These are phyloP conservation scores for Ceratobasidium sp. DNA, from an alignment of 1,284 basidiomycete genomes.

Conservation along the genomic window DNA sequence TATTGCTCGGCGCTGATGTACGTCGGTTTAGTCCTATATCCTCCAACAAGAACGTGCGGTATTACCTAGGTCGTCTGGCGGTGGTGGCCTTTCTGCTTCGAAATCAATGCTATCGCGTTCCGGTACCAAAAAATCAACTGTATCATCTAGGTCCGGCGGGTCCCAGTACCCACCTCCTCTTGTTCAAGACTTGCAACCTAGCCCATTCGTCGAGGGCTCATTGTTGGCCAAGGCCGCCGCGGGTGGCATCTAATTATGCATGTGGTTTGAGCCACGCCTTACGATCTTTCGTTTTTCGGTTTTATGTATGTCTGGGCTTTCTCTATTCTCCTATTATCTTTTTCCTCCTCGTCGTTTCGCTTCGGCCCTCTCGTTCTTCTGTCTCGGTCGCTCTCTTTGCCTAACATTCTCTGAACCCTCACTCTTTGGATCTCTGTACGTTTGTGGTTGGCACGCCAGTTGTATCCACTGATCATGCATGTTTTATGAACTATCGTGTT, in stretches of 20 bases:
- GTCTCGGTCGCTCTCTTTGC: conserved; percentile 17
- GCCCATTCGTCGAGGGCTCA: conserved; percentile 43
- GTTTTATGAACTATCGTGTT: conserved; percentile 10
- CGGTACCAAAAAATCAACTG: conserved; percentile 40
- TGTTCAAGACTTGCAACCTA: conserved; percentile 18
- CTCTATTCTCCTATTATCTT: conserved; percentile 19
- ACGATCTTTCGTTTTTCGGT: conserved; percentile 35
- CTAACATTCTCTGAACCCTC: conserved; percentile 7
- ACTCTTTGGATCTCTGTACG: conserved; percentile 35
- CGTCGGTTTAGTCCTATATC: conserved; percentile 71
- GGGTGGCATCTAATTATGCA: background rate
- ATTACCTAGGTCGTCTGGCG: conserved; percentile 57
- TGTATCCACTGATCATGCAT: conserved; percentile 35
- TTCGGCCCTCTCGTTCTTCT: conserved; percentile 1
- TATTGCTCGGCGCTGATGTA: conserved; percentile 44
- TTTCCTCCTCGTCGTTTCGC: conserved; percentile 7
- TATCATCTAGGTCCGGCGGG: conserved; percentile 29
- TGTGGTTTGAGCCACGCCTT: conserved; percentile 17
- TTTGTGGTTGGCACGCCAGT: conserved; percentile 20
- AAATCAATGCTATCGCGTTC: conserved; percentile 36
- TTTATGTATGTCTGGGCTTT: conserved; percentile 4
- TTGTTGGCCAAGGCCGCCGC: conserved; percentile 42
- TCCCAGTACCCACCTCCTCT: conserved; percentile 10
- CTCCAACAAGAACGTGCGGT: conserved; percentile 79
- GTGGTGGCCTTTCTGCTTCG: conserved; percentile 18